Base-by-base conservation (phyloP, 352 stramenopile species). In the Phytophthora hybrid region DNA sequence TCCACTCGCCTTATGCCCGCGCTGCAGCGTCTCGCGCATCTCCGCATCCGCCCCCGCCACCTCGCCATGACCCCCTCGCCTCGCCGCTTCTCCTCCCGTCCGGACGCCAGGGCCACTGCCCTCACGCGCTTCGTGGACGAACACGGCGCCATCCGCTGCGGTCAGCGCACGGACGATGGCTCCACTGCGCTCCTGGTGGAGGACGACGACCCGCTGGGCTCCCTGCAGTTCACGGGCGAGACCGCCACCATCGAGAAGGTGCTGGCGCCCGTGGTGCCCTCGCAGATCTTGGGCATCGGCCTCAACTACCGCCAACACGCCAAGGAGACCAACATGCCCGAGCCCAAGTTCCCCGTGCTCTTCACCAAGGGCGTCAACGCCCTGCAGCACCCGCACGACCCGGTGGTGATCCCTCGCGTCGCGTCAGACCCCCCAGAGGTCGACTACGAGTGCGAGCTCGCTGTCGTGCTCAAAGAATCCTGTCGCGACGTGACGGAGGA, bases 361-460 rank as follows among this genome's bases (percentile, higher is more conserved):
- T 98, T 98, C 70, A 95, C 91, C 55, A 98, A 98, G 78, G 88
- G 86, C 8, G 59, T 93, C 2, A 93, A 93, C 63, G 79, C 92
- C 10, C 62, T 97, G 52, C 89, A 93, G 71, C 56, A 95, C 69
- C 92, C 90, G 4, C 80, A 93, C 57, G 85, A 87, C 23, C 78
- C 89, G 1, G 81, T 98, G 11, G 82, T 94, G 54, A 94, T 97
- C 56, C 93, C 92, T 4, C 85, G 86, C 34, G 83, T 94, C 19
- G 83, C 88, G 6, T 82, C 76, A 5, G 78, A 84, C 21, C 86
- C 87, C 9, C 77, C 82, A 21, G 87, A 97, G 69, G 79, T 97
- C 11, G 93, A 98, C 72, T 98, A 97, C 60, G 93, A 98, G 65
- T 97, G 91, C 68, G 93, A 98, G 67, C 81, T 98, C 26, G 93